These are phyloP conservation scores for Fusarium sp. DNA, from an alignment of 2,329 filamentous ascomycete genomes.

Conservation along the genomic window DNA sequence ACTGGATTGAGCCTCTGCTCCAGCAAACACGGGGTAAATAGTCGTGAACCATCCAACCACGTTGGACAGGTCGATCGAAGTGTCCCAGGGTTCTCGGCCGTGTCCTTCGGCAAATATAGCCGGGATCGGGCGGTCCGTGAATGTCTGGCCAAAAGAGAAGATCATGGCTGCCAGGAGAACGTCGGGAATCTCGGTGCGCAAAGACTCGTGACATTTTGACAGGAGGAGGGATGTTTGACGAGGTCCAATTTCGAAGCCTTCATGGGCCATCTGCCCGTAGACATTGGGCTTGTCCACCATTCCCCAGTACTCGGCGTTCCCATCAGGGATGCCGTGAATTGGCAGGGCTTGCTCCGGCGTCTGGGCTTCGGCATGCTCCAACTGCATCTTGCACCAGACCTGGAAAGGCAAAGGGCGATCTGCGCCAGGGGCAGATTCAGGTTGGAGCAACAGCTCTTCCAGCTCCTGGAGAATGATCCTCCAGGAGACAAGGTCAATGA, in stretches of 20 bases:
- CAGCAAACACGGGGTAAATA: constrained; percentile 46
- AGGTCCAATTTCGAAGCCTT: constrained; percentile 30
- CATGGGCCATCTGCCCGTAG: constrained; percentile 33
- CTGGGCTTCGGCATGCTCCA: constrained; percentile 3
- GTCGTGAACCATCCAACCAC: constrained; percentile 56
- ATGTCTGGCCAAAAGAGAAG: constrained; percentile 44
- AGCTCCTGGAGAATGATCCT: constrained; percentile 50
- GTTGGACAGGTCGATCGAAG: constrained; percentile 45
- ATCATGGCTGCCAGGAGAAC: constrained; percentile 49
- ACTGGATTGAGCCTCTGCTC: background rate
- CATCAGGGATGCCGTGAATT: constrained; percentile 15
- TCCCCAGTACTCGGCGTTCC: constrained; percentile 43
- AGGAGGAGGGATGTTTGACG: constrained; percentile 33
- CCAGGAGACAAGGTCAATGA: constrained; percentile 62
- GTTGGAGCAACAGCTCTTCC: constrained; percentile 50
- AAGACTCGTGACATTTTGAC: constrained; percentile 34
- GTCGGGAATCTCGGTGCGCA: constrained; percentile 51
- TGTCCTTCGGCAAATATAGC: constrained; percentile 51
- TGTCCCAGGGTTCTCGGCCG: constrained; percentile 49
- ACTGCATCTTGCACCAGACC: constrained; percentile 53
- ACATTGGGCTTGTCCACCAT: constrained; percentile 34
- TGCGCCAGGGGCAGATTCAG: constrained; percentile 12
- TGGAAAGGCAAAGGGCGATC: constrained; percentile 49
- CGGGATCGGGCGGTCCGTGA: constrained; percentile 45
- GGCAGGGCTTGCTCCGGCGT: constrained; percentile 43